Percentiles rank a stretch among this genome's conserved stretches.
These are phyloP conservation scores for Starmerella stigmatis DNA, from an alignment of 805 yeast species.

Conservation along the genomic window DNA sequence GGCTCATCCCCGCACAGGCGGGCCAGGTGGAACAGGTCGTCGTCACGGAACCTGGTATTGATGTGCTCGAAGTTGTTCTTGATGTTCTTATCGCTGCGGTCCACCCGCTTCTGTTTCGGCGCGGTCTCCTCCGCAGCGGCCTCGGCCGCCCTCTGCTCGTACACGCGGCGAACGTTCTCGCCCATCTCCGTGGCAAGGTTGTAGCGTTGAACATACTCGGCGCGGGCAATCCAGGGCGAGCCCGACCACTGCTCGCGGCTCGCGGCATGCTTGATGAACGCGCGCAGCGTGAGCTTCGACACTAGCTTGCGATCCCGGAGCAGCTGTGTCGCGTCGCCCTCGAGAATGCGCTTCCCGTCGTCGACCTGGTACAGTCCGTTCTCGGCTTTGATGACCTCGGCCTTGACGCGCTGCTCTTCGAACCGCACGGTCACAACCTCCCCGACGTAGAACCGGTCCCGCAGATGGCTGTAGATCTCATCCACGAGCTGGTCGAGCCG, in stretches of 20 bases:
- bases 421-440: constrained; percentile 60
- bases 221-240: constrained; percentile 91
- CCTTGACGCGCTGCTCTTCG: constrained; percentile 38
- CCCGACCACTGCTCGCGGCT: constrained; percentile 74
- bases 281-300: constrained; percentile 80
- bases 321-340: constrained; percentile 37
- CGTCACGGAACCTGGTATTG: constrained; percentile 3
- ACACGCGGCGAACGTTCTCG: constrained; percentile 9
- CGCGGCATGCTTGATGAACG: constrained; percentile 72
- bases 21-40: constrained; percentile 19
- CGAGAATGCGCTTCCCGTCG: constrained; percentile 14
- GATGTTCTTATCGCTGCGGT: neutral
- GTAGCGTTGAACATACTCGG: constrained; percentile 59
- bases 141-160: constrained; percentile 11
- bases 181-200: constrained; percentile 36
- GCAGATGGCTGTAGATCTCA: constrained; percentile 66
- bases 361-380: constrained; percentile 13
- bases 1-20: constrained; percentile 9
- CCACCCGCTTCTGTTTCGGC: neutral
- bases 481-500: constrained; percentile 83
- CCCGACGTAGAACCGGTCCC: constrained; percentile 82
- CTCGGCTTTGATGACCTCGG: constrained; percentile 31
- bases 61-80: constrained; percentile 2
- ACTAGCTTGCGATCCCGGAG: constrained; percentile 75
- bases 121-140: constrained; percentile 3